Evolutionary conservation across 306 rosid species (phyloP).

Genomic region (Erythrophleum fordii): DNA sequence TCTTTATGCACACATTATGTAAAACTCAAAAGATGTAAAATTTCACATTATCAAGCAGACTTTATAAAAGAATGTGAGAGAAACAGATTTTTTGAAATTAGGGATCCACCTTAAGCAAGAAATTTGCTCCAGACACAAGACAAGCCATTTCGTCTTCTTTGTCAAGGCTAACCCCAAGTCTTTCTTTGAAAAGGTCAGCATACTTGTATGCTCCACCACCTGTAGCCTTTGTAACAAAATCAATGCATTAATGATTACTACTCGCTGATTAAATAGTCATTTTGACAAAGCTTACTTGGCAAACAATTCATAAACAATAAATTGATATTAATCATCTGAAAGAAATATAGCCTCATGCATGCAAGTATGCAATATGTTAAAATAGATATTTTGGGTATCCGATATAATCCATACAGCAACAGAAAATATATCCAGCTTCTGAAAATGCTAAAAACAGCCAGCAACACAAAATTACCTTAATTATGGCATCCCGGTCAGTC

Average conservation of each 20-base stretch:
- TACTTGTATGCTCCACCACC: slow-evolving; percentile 99
- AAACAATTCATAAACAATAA: slow-evolving; percentile 4
- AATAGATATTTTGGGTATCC: slow-evolving; percentile 18
- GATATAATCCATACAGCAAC: slow-evolving; percentile 11
- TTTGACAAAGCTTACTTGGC: slow-evolving; percentile 1
- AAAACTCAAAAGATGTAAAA: slow-evolving; percentile 20
- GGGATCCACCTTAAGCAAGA: slow-evolving; percentile 89
- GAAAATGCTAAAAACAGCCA: slow-evolving; percentile 24
- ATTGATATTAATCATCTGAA: not conserved
- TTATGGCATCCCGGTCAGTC: slow-evolving; percentile 63
- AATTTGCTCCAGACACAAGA: slow-evolving; percentile 98
- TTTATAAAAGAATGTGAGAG: slow-evolving; percentile 15
- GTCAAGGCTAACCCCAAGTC: slow-evolving; percentile 95
- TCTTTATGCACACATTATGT: not conserved
- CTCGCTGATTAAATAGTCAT: not conserved
- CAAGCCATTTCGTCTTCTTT: slow-evolving; percentile 99
- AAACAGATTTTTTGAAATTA: slow-evolving; percentile 28
- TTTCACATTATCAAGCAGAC: slow-evolving; percentile 3
- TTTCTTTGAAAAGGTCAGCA: slow-evolving; percentile 96
- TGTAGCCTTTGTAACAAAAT: slow-evolving; percentile 77
- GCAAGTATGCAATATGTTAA: slow-evolving; percentile 9
- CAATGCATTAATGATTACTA: slow-evolving; percentile 27
- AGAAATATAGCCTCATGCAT: slow-evolving; percentile 13
- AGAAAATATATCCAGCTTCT: not conserved
- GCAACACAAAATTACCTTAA: slow-evolving; percentile 65